Evolutionary conservation across 345 rosid genomes (phyloP).

Genomic region (Physaria fendleri): DNA sequence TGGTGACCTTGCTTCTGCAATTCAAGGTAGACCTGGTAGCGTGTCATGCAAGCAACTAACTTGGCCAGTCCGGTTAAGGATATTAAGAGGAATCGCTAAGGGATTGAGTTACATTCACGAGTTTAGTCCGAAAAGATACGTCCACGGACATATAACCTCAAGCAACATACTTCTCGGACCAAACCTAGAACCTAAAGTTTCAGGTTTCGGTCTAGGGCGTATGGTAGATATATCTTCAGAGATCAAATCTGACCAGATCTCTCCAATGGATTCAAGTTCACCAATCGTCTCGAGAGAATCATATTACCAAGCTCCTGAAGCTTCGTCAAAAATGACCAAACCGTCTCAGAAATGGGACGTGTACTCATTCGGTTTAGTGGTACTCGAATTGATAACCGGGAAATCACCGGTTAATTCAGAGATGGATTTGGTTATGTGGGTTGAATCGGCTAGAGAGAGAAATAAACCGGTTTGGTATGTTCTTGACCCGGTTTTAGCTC

Average conservation of each 20-base stretch:
- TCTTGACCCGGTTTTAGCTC: conserved; percentile 55
- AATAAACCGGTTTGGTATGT: conserved; percentile 53
- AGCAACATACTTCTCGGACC: conserved; percentile 73
- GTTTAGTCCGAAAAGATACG: conserved; percentile 63
- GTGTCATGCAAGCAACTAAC: conserved; percentile 47
- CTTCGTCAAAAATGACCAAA: conserved; percentile 44
- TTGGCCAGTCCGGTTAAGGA: conserved; percentile 58
- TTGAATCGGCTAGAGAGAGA: conserved; percentile 52
- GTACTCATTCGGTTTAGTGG: conserved; percentile 76
- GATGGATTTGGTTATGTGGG: conserved; percentile 67
- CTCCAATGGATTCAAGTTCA: conserved; percentile 47
- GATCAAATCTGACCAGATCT: conserved; percentile 39
- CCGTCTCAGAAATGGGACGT: conserved; percentile 98
- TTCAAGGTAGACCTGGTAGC: conserved; percentile 74
- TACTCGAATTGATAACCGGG: conserved; percentile 74
- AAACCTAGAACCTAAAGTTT: conserved; percentile 61
- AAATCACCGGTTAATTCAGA: conserved; percentile 47
- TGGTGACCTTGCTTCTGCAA: conserved; percentile 64
- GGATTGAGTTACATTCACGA: conserved; percentile 77
- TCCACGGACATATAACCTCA: conserved; percentile 81
- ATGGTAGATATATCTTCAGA: conserved; percentile 55
- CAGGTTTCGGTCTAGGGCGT: conserved; percentile 74
- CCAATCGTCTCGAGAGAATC: conserved; percentile 31
- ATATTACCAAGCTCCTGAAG: conserved; percentile 79
- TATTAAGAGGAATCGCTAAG: conserved; percentile 69